Evolutionary conservation across 2,329 filamentous ascomycete genomes (phyloP), one percentile per base, ranked within the genome.

Genomic region (Aspergillus sp.): DNA sequence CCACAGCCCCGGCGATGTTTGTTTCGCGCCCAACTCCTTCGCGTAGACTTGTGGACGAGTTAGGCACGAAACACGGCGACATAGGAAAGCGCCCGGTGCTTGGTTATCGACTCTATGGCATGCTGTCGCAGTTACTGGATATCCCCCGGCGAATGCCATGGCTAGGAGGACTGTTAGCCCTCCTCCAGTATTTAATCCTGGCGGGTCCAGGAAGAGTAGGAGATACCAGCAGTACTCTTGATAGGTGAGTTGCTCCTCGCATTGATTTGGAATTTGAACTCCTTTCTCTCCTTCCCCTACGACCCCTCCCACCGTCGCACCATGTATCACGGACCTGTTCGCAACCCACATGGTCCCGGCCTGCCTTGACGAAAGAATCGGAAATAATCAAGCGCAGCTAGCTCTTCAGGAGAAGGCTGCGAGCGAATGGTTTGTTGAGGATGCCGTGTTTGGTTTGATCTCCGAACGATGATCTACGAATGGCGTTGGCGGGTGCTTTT

Each of bases 101-200:
- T 60, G 83, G 84, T 64, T 96, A 95, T 82, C 86, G 84, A 67
- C 73, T 91, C 52, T 96, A 90, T 87, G 81, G 86, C 67, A 90
- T 90, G 75, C 73, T 88, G 56, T 87, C 87, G 61, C 87, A 86
- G 72, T 76, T 96, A 62, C 77, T 92, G 65, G 87, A 92, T 79
- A 76, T 96, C 70, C 82, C 88, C 65, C 75, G 80, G 64, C 90
- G 91, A 75, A 96, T 96, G 91, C 93, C 93, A 62, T 98, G 93
- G 93, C 83, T 96, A 56, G 83, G 82, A 70, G 91, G 91, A 70
- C 79, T 85, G 65, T 73, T 95, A 59, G 89, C 90, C 57, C 84
- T 96, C 75, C 73, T 89, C 65, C 91, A 95, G 76, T 88, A 90
- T 81, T 82, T 86, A 65, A 82, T 87, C 68, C 77, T 93, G 69